Percentiles rank a stretch among this genome's conserved stretches.
Conservation (phyloP, 805 yeast genomes). For the Starmerella riodocensis region DNA sequence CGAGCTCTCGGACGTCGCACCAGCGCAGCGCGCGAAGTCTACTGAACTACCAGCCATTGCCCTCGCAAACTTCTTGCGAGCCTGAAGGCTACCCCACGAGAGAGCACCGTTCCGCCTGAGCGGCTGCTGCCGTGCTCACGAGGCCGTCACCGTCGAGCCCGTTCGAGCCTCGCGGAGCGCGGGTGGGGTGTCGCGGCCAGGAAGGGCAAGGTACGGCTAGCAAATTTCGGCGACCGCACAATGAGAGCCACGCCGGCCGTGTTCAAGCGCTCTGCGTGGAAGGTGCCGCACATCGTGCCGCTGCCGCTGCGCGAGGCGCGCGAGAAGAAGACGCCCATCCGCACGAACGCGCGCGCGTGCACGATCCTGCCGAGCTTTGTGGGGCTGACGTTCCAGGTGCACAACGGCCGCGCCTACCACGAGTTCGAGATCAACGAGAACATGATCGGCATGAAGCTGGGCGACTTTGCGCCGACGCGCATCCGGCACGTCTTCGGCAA, state of each 20-base stretch:
- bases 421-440: constrained; percentile 78
- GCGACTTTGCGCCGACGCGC: constrained; percentile 91
- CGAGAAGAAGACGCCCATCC: constrained; percentile 66
- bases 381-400: constrained; percentile 86
- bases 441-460: constrained; percentile 92
- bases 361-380: constrained; percentile 93
- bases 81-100: too few species aligned
- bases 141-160: too few species aligned
- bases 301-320: constrained; percentile 82
- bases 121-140: too few species aligned
- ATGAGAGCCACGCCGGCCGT: constrained; percentile 28
- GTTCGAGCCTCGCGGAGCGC: too few species aligned
- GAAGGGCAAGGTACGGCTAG: neutral
- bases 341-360: constrained; percentile 93
- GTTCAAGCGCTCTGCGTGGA: constrained; percentile 34
- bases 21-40: too few species aligned
- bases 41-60: too few species aligned
- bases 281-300: constrained; percentile 83
- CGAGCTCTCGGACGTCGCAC: too few species aligned
- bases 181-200: too few species aligned
- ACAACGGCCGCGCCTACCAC: constrained; percentile 90
- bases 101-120: too few species aligned
- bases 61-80: too few species aligned
- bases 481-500: constrained; percentile 68
- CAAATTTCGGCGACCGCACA: neutral